Conservation (phyloP, 2,329 filamentous ascomycete genomes). For the Xylaria sp. region DNA sequence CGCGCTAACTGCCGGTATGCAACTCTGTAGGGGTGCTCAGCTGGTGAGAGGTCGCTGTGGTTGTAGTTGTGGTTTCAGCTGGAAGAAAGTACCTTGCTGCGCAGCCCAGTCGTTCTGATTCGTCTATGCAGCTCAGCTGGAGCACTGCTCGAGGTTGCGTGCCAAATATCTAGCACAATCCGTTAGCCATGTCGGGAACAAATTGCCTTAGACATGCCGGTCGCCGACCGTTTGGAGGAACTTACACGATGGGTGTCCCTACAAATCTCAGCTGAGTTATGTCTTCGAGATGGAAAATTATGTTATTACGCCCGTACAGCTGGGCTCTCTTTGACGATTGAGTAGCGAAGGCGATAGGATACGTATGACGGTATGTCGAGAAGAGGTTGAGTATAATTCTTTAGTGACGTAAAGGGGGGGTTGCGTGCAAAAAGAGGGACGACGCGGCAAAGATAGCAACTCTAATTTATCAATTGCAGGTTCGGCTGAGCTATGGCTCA, state of each 20-base stretch:
- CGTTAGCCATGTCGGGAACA: slow-evolving; percentile 25
- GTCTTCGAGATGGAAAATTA: background rate
- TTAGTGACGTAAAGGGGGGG: background rate
- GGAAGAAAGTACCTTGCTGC: slow-evolving; percentile 8
- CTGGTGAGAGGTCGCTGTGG: slow-evolving; percentile 6
- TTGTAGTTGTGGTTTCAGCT: slow-evolving; percentile 23
- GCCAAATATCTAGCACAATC: slow-evolving; percentile 17
- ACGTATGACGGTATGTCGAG: background rate
- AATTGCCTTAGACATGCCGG: background rate
- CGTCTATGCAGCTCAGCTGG: slow-evolving; percentile 35
- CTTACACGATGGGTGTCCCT: slow-evolving; percentile 7
- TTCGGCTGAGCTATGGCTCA: slow-evolving; percentile 1
- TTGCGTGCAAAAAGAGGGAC: background rate
- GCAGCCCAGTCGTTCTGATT: slow-evolving; percentile 7
- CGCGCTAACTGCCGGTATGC: slow-evolving; percentile 19
- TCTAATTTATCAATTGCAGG: slow-evolving; percentile 4
- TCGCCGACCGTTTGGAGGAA: slow-evolving; percentile 1
- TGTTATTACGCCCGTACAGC: background rate
- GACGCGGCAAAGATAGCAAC: slow-evolving; percentile 8
- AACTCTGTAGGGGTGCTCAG: slow-evolving; percentile 20
- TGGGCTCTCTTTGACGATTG: too few relatives aligned
- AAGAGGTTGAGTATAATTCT: background rate
- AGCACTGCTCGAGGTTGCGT: slow-evolving; percentile 12
- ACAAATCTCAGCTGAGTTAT: background rate
- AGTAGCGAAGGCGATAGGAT: background rate